These are phyloP conservation scores for Xylaria sp. DNA, from an alignment of 2,329 filamentous ascomycete species.

Conservation along the genomic window DNA sequence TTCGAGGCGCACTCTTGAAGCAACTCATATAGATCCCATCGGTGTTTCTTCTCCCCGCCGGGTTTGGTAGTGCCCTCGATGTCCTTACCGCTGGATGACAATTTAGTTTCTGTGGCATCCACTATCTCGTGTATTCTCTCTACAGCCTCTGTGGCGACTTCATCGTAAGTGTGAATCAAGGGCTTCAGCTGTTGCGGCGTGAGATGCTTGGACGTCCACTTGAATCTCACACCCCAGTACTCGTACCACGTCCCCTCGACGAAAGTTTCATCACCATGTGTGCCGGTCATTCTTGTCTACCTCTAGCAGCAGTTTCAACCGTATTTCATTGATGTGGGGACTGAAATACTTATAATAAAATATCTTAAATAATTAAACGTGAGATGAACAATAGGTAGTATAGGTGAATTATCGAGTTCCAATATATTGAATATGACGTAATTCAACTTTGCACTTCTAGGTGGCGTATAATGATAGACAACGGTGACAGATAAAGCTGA, in stretches of 20 bases:
- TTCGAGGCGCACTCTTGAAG: slow-evolving; percentile 67
- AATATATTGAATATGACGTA: not conserved
- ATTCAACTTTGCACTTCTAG: not conserved
- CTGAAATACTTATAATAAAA: not conserved
- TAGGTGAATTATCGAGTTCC: not conserved
- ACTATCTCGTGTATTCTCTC: slow-evolving; percentile 71
- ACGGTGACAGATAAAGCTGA: too few species aligned
- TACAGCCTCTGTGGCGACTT: slow-evolving; percentile 73
- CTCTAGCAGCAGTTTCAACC: too few species aligned
- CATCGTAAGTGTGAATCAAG: slow-evolving; percentile 75
- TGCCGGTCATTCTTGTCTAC: slow-evolving; percentile 24
- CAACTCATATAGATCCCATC: slow-evolving; percentile 71
- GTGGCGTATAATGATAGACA: not conserved
- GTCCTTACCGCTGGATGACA: slow-evolving; percentile 40
- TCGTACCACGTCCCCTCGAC: slow-evolving; percentile 39
- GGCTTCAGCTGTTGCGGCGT: slow-evolving; percentile 68
- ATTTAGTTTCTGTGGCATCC: slow-evolving; percentile 51
- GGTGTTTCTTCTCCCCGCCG: slow-evolving; percentile 48
- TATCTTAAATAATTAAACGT: not conserved
- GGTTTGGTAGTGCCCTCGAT: slow-evolving; percentile 37
- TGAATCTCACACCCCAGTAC: slow-evolving; percentile 74
- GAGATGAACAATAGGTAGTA: not conserved
- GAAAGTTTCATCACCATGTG: slow-evolving; percentile 10
- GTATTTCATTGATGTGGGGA: not conserved
- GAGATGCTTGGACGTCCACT: slow-evolving; percentile 74